phyloP scores from a whole-genome alignment of 176 grass and related monocot genomes.

The Ensete ventricosum region DNA sequence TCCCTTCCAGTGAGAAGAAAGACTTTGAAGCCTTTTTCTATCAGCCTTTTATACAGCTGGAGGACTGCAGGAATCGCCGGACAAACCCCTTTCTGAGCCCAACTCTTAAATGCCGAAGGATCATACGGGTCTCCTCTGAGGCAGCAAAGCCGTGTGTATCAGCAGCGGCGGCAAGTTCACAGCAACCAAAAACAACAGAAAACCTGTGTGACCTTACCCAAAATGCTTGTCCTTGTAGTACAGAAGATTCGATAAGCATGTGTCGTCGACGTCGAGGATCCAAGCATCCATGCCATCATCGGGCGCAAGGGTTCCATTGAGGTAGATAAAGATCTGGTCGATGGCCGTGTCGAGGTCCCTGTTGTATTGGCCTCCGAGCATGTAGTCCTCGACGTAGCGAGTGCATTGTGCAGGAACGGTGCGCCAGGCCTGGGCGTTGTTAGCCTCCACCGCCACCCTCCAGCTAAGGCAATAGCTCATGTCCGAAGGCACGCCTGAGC shows the following conservation, averaged over 20 bases:
- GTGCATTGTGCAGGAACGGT: constrained; percentile 63
- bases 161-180: background rate
- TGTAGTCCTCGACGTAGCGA: constrained; percentile 57
- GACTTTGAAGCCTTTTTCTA: constrained; percentile 55
- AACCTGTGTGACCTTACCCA: constrained; percentile 26
- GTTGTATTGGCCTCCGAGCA: constrained; percentile 75
- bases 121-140: constrained; percentile 59
- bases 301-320: constrained; percentile 26
- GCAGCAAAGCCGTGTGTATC: background rate
- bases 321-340: constrained; percentile 42
- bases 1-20: constrained; percentile 81
- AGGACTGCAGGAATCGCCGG: constrained; percentile 47
- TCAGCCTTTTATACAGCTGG: constrained; percentile 32
- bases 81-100: constrained; percentile 53
- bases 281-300: constrained; percentile 77
- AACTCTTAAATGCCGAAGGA: constrained; percentile 49
- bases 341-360: constrained; percentile 55
- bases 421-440: constrained; percentile 70
- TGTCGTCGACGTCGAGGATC: constrained; percentile 90
- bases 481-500: constrained; percentile 21
- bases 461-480: constrained; percentile 64
- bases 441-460: constrained; percentile 80
- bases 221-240: constrained; percentile 69
- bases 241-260: constrained; percentile 75
- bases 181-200: background rate